Conservation (phyloP, 441 rosid species). For the Adansonia gregorii region DNA sequence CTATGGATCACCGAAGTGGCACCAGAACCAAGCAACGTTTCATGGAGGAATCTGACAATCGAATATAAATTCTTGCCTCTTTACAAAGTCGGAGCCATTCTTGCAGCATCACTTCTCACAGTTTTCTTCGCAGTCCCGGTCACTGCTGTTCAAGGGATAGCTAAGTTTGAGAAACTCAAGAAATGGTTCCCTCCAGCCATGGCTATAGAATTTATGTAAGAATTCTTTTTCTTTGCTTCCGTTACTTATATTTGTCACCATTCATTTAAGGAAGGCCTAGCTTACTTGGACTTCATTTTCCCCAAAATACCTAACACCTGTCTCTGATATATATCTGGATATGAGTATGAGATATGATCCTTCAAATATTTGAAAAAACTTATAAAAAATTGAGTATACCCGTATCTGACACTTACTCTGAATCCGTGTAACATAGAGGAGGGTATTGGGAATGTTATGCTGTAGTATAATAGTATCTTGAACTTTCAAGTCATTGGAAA, state of each 20-base stretch:
- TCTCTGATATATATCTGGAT: too few species aligned
- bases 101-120: conserved; percentile 75
- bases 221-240: conserved; percentile 22
- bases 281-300: too few species aligned
- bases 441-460: neutral
- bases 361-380: too few species aligned
- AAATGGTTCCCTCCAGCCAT: conserved; percentile 90
- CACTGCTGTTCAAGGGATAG: conserved; percentile 95
- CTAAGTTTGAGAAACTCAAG: conserved; percentile 79
- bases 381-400: too few species aligned
- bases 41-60: conserved; percentile 73
- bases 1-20: conserved; percentile 77
- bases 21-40: conserved; percentile 86
- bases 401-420: too few species aligned
- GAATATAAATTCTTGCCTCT: conserved; percentile 58
- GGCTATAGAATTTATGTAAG: conserved; percentile 82
- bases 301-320: too few species aligned
- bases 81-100: conserved; percentile 62
- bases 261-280: too few species aligned
- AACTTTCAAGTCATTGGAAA: too few species aligned
- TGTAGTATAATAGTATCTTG: neutral
- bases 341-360: too few species aligned
- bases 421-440: too few species aligned
- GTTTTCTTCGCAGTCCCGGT: conserved; percentile 88
- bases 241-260: neutral